Conservation (phyloP, 805 yeast species). For the Candida easanensis region DNA sequence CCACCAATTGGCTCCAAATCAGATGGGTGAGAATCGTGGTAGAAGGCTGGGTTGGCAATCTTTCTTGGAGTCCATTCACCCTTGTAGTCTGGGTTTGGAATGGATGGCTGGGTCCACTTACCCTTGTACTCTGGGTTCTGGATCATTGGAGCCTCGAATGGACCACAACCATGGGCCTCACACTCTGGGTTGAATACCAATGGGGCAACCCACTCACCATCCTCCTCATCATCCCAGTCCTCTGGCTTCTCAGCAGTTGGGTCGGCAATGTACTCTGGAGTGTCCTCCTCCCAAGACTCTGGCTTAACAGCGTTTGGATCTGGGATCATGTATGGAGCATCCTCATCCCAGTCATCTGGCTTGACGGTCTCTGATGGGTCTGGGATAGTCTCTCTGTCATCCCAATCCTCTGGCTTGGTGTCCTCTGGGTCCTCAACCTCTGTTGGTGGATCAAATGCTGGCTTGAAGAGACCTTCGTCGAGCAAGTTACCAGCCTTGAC, state of each 20-base stretch:
- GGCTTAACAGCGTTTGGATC: constrained; percentile 73
- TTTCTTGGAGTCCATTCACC: constrained; percentile 75
- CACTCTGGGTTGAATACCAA: constrained; percentile 73
- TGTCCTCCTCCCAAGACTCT: constrained; percentile 73
- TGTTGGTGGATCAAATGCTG: constrained; percentile 64
- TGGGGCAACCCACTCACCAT: constrained; percentile 82
- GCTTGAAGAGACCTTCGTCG: constrained; percentile 53
- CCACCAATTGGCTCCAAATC: constrained; percentile 71
- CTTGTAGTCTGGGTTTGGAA: constrained; percentile 71
- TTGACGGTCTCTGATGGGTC: constrained; percentile 64
- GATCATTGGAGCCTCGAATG: constrained; percentile 68
- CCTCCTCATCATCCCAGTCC: constrained; percentile 88
- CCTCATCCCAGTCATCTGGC: constrained; percentile 86
- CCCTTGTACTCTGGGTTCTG: constrained; percentile 74
- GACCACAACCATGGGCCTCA: constrained; percentile 70
- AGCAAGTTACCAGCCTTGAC: constrained; percentile 68
- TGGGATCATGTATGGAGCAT: constrained; percentile 56
- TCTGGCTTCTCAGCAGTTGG: constrained; percentile 67
- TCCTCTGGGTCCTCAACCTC: constrained; percentile 57
- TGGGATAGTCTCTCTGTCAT: constrained; percentile 58
- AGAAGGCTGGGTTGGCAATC: constrained; percentile 69
- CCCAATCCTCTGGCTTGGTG: constrained; percentile 80
- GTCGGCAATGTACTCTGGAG: constrained; percentile 57
- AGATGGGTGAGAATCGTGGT: constrained; percentile 55
- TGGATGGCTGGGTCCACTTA: constrained; percentile 67